Evolutionary conservation across 129 eudicot species (phyloP).

Genomic region (Lactuca saligna): DNA sequence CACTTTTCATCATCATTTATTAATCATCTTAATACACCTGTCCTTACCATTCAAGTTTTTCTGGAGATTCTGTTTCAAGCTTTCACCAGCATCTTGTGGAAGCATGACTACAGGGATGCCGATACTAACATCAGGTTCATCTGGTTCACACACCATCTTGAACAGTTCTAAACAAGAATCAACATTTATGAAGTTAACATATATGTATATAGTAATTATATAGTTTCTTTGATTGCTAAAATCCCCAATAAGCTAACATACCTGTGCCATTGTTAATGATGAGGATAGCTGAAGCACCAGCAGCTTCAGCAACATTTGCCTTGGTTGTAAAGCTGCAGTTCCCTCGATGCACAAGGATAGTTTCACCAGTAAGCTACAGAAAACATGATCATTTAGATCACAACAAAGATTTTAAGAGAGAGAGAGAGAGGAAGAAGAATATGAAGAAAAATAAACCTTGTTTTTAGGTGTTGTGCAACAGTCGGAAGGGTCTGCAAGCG

Average conservation of each 20-base stretch:
- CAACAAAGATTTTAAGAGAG: background rate
- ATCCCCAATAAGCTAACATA: conserved; percentile 6
- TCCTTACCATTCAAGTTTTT: conserved; percentile 62
- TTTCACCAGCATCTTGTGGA: conserved; percentile 87
- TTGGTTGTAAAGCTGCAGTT: conserved; percentile 87
- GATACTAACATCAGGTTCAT: conserved; percentile 57
- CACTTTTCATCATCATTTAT: background rate
- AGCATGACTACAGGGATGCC: conserved; percentile 90
- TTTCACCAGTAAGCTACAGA: conserved; percentile 83
- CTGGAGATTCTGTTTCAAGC: conserved; percentile 38
- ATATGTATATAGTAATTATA: too few species aligned
- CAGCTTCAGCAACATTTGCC: conserved; percentile 94
- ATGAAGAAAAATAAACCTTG: conserved; percentile 41
- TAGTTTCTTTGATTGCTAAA: background rate
- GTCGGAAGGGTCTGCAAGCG: conserved; percentile 91
- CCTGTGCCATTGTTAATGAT: conserved; percentile 85
- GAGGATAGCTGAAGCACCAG: conserved; percentile 93
- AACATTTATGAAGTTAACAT: background rate
- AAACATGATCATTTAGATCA: background rate
- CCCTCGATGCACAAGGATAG: conserved; percentile 89
- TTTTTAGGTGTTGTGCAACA: conserved; percentile 81
- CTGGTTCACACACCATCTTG: conserved; percentile 94
- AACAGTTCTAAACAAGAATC: conserved; percentile 59
- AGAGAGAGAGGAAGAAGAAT: background rate
- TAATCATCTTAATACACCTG: background rate